A percentile compares a stretch with the other conserved stretches of the same genome.
Evolutionary conservation across 208 protist genomes (phyloP).

Genomic region (Acanthamoeba healyi): DNA sequence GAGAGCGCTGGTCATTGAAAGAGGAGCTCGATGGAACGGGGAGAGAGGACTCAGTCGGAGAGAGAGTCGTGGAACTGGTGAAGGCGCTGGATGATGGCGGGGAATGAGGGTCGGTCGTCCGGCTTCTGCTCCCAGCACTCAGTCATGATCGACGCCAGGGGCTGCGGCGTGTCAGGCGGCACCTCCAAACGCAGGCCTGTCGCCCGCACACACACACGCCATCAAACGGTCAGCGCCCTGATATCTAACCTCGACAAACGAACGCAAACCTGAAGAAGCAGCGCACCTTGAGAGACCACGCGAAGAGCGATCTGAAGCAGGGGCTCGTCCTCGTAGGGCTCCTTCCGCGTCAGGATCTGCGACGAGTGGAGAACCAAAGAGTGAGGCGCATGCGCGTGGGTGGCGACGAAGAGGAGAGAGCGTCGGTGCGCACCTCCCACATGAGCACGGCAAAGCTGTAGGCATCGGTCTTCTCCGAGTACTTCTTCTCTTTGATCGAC

Average conservation of each 20-base stretch:
- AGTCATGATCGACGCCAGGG: neutral
- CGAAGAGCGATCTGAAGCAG: slow-evolving; percentile 22
- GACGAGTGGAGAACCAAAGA: neutral
- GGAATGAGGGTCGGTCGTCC: slow-evolving; percentile 20
- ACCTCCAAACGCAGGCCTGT: slow-evolving; percentile 12
- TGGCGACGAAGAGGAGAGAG: neutral
- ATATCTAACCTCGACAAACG: too few species aligned
- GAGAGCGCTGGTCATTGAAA: too few species aligned
- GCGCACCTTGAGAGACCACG: neutral
- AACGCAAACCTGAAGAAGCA: too few species aligned
- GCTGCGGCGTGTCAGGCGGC: neutral
- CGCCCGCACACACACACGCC: neutral
- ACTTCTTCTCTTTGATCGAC: slow-evolving; percentile 59
- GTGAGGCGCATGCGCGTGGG: too few species aligned
- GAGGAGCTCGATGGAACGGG: too few species aligned
- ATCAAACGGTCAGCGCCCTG: neutral
- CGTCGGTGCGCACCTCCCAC: slow-evolving; percentile 17
- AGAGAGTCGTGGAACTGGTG: slow-evolving; percentile 28
- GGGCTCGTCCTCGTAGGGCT: slow-evolving; percentile 59
- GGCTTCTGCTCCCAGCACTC: slow-evolving; percentile 51
- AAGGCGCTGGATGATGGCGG: slow-evolving; percentile 31
- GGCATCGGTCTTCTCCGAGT: slow-evolving; percentile 22
- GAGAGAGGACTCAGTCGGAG: neutral
- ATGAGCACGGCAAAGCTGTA: slow-evolving; percentile 26
- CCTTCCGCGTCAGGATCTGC: slow-evolving; percentile 11